Conservation (phyloP, 1,139 yeast genomes). For the Kodamaea suecica region DNA sequence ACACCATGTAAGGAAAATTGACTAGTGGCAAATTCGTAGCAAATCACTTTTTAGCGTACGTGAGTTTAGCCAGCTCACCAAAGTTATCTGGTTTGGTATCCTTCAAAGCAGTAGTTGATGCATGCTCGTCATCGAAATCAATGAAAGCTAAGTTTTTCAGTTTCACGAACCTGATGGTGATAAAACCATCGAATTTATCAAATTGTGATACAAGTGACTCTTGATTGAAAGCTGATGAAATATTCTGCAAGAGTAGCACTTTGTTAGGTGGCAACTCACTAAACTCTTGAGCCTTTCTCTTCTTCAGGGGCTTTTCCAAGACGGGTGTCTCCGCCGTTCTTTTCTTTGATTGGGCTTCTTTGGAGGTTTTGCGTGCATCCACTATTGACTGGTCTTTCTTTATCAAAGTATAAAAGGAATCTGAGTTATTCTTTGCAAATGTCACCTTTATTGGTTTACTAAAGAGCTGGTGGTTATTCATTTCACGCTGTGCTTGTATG, state of each 20-base stretch:
- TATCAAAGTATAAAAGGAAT: slow-evolving; percentile 22
- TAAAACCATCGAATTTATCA: slow-evolving; percentile 52
- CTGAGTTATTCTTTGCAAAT: slow-evolving; percentile 49
- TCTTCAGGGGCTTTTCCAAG: slow-evolving; percentile 13
- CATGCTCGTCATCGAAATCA: slow-evolving; percentile 59
- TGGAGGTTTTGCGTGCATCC: slow-evolving; percentile 14
- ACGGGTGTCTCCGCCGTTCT: slow-evolving; percentile 13
- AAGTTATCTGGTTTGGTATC: slow-evolving; percentile 14
- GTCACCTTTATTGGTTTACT: slow-evolving; percentile 52
- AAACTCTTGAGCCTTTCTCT: slow-evolving; percentile 26
- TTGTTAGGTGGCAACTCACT: slow-evolving; percentile 62
- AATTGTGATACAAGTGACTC: slow-evolving; percentile 46
- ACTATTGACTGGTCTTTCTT: slow-evolving; percentile 16
- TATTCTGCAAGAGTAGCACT: slow-evolving; percentile 62
- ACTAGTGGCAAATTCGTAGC: too few relatives aligned
- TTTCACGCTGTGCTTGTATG: slow-evolving; percentile 41
- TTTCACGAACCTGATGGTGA: slow-evolving; percentile 63
- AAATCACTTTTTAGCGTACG: slow-evolving; percentile 35
- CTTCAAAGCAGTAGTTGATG: slow-evolving; percentile 26
- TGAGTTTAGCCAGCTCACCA: slow-evolving; percentile 25
- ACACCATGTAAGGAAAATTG: neutral
- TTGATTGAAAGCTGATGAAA: slow-evolving; percentile 44
- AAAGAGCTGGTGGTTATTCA: slow-evolving; percentile 46
- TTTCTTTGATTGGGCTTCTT: slow-evolving; percentile 11
- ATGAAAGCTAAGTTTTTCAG: slow-evolving; percentile 74